These are phyloP conservation scores for Collybia sordida DNA, from an alignment of 768 basidiomycete species.

Conservation along the genomic window DNA sequence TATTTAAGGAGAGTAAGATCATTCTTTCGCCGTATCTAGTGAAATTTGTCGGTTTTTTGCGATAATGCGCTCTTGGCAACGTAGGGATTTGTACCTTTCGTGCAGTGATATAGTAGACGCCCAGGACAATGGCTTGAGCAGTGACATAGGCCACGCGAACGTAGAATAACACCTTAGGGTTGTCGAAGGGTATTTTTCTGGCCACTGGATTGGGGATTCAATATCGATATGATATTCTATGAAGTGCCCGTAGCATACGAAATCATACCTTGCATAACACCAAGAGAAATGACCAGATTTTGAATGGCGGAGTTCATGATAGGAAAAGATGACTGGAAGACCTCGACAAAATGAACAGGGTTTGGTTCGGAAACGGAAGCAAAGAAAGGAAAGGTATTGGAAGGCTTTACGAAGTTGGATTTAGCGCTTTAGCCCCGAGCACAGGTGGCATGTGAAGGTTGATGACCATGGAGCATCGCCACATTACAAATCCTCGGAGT, in stretches of 20 bases:
- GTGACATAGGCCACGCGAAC: slow-evolving; percentile 83
- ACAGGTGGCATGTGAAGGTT: no score
- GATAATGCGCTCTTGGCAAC: not conserved
- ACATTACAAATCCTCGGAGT: no score
- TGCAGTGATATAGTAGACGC: slow-evolving; percentile 79
- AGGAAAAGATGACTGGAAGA: not conserved
- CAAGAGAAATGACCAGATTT: slow-evolving; percentile 88
- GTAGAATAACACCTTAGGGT: slow-evolving; percentile 78
- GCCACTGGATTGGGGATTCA: slow-evolving; percentile 58
- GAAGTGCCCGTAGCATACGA: no score
- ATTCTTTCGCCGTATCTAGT: slow-evolving; percentile 89
- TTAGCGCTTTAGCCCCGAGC: no score
- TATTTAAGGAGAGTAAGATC: slow-evolving; percentile 96
- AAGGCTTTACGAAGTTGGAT: no score
- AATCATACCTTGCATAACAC: slow-evolving; percentile 81
- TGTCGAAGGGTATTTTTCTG: slow-evolving; percentile 86
- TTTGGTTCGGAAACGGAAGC: no score
- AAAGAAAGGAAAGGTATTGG: no score
- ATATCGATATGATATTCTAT: not conserved
- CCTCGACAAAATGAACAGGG: no score
- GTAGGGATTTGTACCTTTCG: slow-evolving; percentile 49
- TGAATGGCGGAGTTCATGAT: slow-evolving; percentile 73
- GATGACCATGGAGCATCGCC: no score
- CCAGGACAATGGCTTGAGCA: slow-evolving; percentile 71
- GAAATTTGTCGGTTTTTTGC: not conserved